Conservation (phyloP, 2,329 filamentous ascomycete genomes). For the Lachnellula hyalina region DNA sequence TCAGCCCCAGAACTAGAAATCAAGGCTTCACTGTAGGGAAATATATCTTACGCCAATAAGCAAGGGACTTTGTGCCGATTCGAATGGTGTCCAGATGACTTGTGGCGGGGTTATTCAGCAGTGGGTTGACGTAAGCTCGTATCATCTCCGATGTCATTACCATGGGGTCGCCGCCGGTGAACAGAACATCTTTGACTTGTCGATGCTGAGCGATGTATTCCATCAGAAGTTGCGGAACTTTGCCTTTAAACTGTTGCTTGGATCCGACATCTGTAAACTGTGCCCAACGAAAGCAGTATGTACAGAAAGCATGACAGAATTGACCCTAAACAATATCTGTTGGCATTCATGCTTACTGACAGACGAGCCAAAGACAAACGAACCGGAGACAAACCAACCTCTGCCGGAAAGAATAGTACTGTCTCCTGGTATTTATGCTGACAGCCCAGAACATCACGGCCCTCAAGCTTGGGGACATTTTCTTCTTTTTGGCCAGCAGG, state of each 20-base stretch:
- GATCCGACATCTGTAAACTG: conserved; percentile 4
- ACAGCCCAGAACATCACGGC: not conserved
- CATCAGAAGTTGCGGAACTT: not conserved
- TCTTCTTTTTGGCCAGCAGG: conserved; percentile 4
- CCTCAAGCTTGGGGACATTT: conserved; percentile 5
- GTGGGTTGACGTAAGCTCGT: not conserved
- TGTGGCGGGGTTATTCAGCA: conserved; percentile 1
- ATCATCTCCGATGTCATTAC: not conserved
- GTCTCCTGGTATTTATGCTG: conserved; percentile 11
- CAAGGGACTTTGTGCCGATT: conserved; percentile 9
- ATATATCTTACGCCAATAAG: conserved; percentile 3
- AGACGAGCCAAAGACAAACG: not conserved
- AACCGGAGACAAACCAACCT: not conserved
- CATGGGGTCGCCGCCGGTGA: conserved; percentile 12
- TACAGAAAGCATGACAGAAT: conserved; percentile 8
- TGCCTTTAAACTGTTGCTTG: conserved; percentile 1
- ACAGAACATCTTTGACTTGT: conserved; percentile 3
- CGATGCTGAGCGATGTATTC: conserved; percentile 1
- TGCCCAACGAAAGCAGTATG: conserved; percentile 9
- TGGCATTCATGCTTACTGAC: not conserved
- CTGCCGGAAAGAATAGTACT: conserved; percentile 5
- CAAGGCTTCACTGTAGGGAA: too few relatives aligned
- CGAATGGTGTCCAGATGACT: conserved; percentile 5
- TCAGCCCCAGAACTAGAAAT: too few relatives aligned
- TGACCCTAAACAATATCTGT: conserved; percentile 1